These are phyloP conservation scores for Abelmoschus esculentus DNA, from an alignment of 345 rosid genomes.

Conservation along the genomic window DNA sequence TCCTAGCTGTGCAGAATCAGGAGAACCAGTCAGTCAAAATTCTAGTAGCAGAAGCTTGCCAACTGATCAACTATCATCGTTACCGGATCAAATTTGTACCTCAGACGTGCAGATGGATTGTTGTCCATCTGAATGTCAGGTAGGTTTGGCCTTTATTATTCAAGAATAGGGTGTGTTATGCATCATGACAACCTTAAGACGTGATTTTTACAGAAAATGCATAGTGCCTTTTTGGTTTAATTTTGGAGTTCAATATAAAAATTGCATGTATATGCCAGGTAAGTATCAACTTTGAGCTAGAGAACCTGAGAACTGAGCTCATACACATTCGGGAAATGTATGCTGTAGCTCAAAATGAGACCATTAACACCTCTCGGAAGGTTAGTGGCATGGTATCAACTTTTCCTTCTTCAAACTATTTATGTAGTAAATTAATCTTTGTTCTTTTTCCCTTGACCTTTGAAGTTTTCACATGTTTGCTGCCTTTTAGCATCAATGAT, in stretches of 20 bases:
- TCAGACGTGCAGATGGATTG: conserved; percentile 36
- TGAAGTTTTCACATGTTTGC: no score
- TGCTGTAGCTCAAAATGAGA: conserved; percentile 69
- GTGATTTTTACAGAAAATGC: not conserved
- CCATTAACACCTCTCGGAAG: conserved; percentile 55
- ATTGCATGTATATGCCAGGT: conserved; percentile 28
- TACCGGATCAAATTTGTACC: conserved; percentile 46
- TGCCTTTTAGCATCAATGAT: no score
- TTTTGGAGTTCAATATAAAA: not conserved
- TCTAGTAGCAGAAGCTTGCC: conserved; percentile 41
- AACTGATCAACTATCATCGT: conserved; percentile 33
- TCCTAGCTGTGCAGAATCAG: conserved; percentile 26
- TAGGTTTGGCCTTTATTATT: conserved; percentile 18
- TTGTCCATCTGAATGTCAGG: conserved; percentile 44
- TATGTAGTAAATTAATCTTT: no score
- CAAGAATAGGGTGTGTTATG: not conserved
- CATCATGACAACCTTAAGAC: not conserved
- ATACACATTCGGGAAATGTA: conserved; percentile 68
- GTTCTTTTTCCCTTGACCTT: no score
- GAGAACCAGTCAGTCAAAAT: conserved; percentile 22
- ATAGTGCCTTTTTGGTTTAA: not conserved
- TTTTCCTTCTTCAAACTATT: no score
- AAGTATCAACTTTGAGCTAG: conserved; percentile 58
- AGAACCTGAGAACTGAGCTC: conserved; percentile 75
- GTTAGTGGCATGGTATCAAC: no score